Percentiles rank a stretch among this genome's conserved stretches.
These are phyloP conservation scores for Debaryomyces prosopidis DNA, from an alignment of 805 yeast genomes.

Conservation along the genomic window DNA sequence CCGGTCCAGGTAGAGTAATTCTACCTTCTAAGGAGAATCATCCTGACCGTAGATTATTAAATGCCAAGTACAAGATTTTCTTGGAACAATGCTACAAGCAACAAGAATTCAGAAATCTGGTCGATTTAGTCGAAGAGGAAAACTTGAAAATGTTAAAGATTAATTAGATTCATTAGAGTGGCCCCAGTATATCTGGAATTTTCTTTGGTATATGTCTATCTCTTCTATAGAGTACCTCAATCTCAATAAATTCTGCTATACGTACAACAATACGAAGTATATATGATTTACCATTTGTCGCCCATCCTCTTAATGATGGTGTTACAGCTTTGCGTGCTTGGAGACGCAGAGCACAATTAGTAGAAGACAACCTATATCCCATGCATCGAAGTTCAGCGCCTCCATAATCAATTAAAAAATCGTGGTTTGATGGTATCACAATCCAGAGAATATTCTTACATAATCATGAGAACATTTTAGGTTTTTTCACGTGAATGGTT, in stretches of 20 bases:
- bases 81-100: slow-evolving; percentile 86
- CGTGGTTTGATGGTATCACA: neutral
- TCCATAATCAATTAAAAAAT: too few species aligned
- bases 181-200: too few species aligned
- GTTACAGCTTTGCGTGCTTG: too few species aligned
- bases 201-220: too few species aligned
- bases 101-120: slow-evolving; percentile 69
- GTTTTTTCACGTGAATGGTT: slow-evolving; percentile 3
- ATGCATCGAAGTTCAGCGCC: too few species aligned
- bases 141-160: slow-evolving; percentile 12
- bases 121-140: slow-evolving; percentile 49
- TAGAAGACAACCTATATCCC: too few species aligned
- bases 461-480: neutral
- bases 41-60: slow-evolving; percentile 69
- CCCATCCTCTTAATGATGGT: too few species aligned
- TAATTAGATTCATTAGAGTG: slow-evolving; percentile 1
- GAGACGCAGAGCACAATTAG: too few species aligned
- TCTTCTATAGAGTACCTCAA: too few species aligned
- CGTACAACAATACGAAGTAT: too few species aligned
- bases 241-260: too few species aligned
- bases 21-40: slow-evolving; percentile 58
- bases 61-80: slow-evolving; percentile 81
- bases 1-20: slow-evolving; percentile 82
- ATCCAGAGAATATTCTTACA: neutral
- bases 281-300: too few species aligned